These are phyloP conservation scores for Coffea eugenioides DNA, from an alignment of 257 asterid genomes.

Conservation along the genomic window DNA sequence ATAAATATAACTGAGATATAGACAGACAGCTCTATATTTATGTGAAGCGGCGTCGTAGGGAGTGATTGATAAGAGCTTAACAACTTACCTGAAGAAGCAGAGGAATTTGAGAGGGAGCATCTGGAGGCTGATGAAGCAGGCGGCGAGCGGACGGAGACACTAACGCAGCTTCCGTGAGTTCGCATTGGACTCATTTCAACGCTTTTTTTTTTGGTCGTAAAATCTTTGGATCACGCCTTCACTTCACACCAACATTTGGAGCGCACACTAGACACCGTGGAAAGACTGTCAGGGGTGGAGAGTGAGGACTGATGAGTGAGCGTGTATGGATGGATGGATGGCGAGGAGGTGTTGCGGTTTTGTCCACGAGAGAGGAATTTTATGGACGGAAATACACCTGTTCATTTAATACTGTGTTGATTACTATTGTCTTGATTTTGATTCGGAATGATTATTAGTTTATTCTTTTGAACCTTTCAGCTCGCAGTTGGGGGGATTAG, in stretches of 20 bases:
- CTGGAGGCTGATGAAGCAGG: conserved; percentile 15
- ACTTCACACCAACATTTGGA: neutral
- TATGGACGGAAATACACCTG: conserved; percentile 15
- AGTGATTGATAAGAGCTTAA: neutral
- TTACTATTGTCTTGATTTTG: neutral
- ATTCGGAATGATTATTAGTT: neutral
- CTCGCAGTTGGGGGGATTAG: neutral
- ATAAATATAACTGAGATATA: neutral
- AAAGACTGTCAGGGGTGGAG: too few species aligned
- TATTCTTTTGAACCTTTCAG: neutral
- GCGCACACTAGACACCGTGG: too few species aligned
- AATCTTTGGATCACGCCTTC: neutral
- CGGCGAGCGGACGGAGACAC: conserved; percentile 19
- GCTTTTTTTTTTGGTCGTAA: neutral
- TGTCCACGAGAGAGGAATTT: neutral
- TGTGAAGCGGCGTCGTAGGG: conserved; percentile 1
- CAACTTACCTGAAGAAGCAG: conserved; percentile 12
- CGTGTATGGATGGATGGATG: neutral
- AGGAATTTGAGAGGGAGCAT: conserved; percentile 20
- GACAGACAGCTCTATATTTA: neutral
- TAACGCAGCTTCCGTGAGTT: conserved; percentile 28
- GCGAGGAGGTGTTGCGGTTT: neutral
- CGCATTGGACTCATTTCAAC: conserved; percentile 14
- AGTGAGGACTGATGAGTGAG: neutral
- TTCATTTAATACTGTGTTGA: neutral